Conservation (phyloP, 169 alveolate genomes). For the Toxoplasma gondii region DNA sequence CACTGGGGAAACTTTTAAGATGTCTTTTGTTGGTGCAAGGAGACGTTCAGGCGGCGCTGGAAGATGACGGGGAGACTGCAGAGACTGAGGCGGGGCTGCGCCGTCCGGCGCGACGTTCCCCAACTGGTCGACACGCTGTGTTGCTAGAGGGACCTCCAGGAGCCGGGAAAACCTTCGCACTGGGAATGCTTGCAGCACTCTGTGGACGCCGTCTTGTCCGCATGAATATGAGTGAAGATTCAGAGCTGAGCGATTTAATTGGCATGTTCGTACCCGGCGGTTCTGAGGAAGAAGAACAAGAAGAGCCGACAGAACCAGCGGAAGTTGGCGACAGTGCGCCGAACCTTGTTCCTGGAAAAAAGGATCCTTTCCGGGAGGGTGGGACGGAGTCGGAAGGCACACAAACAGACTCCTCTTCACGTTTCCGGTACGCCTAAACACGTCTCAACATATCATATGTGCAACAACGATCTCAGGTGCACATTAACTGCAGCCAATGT, state of each 20-base stretch:
- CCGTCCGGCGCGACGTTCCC: background rate
- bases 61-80: background rate
- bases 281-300: constrained; percentile 6
- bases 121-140: constrained; percentile 85
- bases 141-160: constrained; percentile 99
- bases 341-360: background rate
- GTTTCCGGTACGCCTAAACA: background rate
- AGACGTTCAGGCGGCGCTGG: background rate
- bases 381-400: background rate
- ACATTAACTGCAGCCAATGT: too few relatives aligned
- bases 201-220: constrained; percentile 89
- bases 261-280: constrained; percentile 90
- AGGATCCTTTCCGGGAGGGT: background rate
- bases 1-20: constrained; percentile 58
- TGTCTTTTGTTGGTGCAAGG: constrained; percentile 60
- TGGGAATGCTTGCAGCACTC: constrained; percentile 89
- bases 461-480: background rate
- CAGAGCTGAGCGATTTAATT: constrained; percentile 90
- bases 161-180: constrained; percentile 97
- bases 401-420: background rate
- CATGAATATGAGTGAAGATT: constrained; percentile 95
- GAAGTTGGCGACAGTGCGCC: background rate
- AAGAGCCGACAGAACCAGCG: background rate
- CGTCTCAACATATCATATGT: background rate
- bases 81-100: background rate